A percentile compares a stretch with the other conserved stretches of the same genome.
phyloP scores from a whole-genome alignment of 2,329 filamentous ascomycete species.

The Verticillium longisporum region DNA sequence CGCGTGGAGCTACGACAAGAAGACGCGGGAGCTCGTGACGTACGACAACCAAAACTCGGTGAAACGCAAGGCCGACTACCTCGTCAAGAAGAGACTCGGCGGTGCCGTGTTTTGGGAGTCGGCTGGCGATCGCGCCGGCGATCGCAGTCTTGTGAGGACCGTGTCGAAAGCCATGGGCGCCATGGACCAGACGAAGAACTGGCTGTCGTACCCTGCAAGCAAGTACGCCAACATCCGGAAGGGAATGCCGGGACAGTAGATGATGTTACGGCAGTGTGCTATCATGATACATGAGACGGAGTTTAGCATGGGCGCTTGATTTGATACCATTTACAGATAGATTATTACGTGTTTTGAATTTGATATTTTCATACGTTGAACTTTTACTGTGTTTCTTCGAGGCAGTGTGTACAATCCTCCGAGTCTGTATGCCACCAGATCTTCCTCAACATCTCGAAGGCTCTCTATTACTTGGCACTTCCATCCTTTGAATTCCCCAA shows the following conservation, averaged over 20 bases:
- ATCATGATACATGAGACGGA: neutral
- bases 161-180: constrained; percentile 37
- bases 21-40: constrained; percentile 55
- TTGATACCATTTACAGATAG: neutral
- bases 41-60: constrained; percentile 60
- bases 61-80: constrained; percentile 55
- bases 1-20: constrained; percentile 63
- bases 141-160: constrained; percentile 51
- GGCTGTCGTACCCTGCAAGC: constrained; percentile 48
- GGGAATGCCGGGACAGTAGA: constrained; percentile 16
- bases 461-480: neutral
- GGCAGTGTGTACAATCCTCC: too few species aligned
- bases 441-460: neutral
- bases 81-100: constrained; percentile 54
- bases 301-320: neutral
- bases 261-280: neutral
- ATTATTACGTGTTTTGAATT: neutral
- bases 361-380: neutral
- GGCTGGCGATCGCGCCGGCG: constrained; percentile 52
- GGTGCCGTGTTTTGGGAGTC: constrained; percentile 85
- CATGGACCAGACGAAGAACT: constrained; percentile 44
- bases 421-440: too few species aligned
- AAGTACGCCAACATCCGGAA: constrained; percentile 51
- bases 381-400: neutral
- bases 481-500: neutral